Percentiles rank a stretch among this genome's conserved stretches.
These are phyloP conservation scores for Pichia norvegensis DNA, from an alignment of 1,139 yeast genomes.

Conservation along the genomic window DNA sequence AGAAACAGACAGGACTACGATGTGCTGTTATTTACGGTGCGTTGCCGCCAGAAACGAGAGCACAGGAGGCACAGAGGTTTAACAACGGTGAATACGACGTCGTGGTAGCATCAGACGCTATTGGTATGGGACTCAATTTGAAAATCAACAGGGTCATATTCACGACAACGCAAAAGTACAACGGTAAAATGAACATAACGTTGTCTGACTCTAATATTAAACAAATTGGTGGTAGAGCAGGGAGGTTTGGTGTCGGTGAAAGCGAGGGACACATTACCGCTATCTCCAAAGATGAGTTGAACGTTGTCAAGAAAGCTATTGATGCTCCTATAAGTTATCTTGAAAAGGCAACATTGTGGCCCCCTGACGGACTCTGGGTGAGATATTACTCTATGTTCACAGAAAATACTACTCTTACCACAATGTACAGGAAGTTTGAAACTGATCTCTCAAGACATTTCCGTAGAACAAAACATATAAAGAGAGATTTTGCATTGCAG, in stretches of 20 bases:
- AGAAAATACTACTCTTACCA: conserved; percentile 36
- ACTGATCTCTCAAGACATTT: conserved; percentile 31
- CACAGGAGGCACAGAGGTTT: conserved; percentile 73
- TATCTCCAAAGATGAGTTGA: conserved; percentile 36
- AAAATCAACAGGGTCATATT: conserved; percentile 76
- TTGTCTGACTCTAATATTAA: conserved; percentile 63
- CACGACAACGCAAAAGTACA: conserved; percentile 57
- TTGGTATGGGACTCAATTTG: conserved; percentile 94
- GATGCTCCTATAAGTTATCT: conserved; percentile 40
- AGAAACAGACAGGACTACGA: conserved; percentile 48
- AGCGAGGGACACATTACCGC: conserved; percentile 57
- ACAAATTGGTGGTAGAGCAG: conserved; percentile 97
- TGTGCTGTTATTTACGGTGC: conserved; percentile 95
- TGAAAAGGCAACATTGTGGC: conserved; percentile 59
- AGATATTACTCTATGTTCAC: conserved; percentile 49
- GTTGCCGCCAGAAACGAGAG: conserved; percentile 89
- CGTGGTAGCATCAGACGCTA: conserved; percentile 91
- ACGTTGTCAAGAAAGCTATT: conserved; percentile 39
- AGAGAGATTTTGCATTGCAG: conserved; percentile 29
- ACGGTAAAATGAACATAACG: conserved; percentile 47
- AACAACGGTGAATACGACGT: conserved; percentile 70
- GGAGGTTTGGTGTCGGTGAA: conserved; percentile 46
- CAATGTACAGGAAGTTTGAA: conserved; percentile 43
- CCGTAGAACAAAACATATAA: conserved; percentile 12
- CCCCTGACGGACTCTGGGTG: conserved; percentile 57